A percentile compares a stretch with the other conserved stretches of the same genome.
phyloP scores from a whole-genome alignment of 2,329 filamentous ascomycete species.

The Rachicladosporium sp. region DNA sequence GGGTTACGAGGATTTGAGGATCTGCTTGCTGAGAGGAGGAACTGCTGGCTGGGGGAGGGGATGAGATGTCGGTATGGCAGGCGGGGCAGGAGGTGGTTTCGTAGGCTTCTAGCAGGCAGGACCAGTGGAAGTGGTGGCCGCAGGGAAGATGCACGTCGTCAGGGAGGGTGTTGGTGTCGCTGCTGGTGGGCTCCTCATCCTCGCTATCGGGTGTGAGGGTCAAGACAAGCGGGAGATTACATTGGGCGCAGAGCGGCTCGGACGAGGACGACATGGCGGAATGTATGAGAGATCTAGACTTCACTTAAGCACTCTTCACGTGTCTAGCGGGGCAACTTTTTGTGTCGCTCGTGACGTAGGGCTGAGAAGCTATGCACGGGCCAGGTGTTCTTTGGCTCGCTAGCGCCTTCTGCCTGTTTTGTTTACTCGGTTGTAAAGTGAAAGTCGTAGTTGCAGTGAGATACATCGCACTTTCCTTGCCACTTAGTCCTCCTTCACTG shows the following conservation, averaged over 20 bases:
- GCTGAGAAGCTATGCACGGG: too few species aligned
- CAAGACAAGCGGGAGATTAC: constrained; percentile 31
- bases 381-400: too few species aligned
- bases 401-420: too few species aligned
- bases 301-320: too few species aligned
- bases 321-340: too few species aligned
- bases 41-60: constrained; percentile 38
- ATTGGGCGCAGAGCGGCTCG: constrained; percentile 29
- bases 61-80: constrained; percentile 47
- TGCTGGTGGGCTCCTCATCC: constrained; percentile 20
- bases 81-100: constrained; percentile 50
- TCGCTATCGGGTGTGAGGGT: constrained; percentile 28
- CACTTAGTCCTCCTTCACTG: too few species aligned
- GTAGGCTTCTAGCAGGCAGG: constrained; percentile 62
- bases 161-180: constrained; percentile 20
- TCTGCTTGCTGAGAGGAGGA: constrained; percentile 23
- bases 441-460: too few species aligned
- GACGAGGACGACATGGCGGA: constrained; percentile 3
- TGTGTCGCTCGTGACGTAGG: too few species aligned
- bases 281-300: too few species aligned
- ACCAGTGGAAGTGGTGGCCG: constrained; percentile 73
- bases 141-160: constrained; percentile 59
- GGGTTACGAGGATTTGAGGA: constrained; percentile 48
- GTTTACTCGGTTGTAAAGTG: too few species aligned
- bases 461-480: too few species aligned